Evolutionary conservation across 495 filamentous ascomycete species (phyloP).

Genomic region (Hypoxylon crocopeplum): DNA sequence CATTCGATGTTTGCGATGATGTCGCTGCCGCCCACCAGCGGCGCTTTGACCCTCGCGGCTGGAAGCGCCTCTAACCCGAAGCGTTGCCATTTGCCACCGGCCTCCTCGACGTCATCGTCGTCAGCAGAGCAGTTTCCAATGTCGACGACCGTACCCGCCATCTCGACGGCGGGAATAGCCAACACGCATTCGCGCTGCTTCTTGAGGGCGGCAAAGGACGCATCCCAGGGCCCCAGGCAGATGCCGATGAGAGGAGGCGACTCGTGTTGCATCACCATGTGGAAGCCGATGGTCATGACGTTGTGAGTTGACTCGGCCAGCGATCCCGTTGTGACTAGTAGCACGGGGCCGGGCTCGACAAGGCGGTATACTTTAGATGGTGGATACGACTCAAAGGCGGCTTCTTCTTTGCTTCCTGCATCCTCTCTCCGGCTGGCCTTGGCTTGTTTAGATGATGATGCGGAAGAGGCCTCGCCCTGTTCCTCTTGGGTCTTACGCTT

Average conservation of each 20-base stretch:
- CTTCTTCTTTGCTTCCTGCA: not conserved
- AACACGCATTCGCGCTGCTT: conserved; percentile 44
- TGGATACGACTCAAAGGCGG: conserved; percentile 41
- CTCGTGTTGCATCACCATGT: conserved; percentile 50
- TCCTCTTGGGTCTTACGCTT: conserved; percentile 36
- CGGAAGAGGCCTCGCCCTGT: conserved; percentile 13
- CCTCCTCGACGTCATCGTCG: conserved; percentile 41
- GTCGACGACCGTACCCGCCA: conserved; percentile 41
- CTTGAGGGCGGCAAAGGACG: conserved; percentile 41
- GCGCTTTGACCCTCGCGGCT: conserved; percentile 41
- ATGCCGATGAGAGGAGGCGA: conserved; percentile 44
- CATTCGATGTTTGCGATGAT: conserved; percentile 49
- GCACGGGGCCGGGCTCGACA: conserved; percentile 46
- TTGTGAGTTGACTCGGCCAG: conserved; percentile 44
- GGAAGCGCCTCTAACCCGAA: conserved; percentile 45
- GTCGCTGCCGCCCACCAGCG: conserved; percentile 42
- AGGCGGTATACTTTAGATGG: conserved; percentile 44
- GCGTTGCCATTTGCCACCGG: conserved; percentile 50
- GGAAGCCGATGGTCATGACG: conserved; percentile 49
- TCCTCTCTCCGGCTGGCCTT: conserved; percentile 4
- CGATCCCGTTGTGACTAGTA: conserved; percentile 47
- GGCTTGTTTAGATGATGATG: conserved; percentile 21
- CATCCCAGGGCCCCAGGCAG: conserved; percentile 47
- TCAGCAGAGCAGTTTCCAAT: conserved; percentile 53
- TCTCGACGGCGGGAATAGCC: conserved; percentile 39